These are phyloP conservation scores for Leccinum rimulosum DNA, from an alignment of 768 basidiomycete species.

Conservation along the genomic window DNA sequence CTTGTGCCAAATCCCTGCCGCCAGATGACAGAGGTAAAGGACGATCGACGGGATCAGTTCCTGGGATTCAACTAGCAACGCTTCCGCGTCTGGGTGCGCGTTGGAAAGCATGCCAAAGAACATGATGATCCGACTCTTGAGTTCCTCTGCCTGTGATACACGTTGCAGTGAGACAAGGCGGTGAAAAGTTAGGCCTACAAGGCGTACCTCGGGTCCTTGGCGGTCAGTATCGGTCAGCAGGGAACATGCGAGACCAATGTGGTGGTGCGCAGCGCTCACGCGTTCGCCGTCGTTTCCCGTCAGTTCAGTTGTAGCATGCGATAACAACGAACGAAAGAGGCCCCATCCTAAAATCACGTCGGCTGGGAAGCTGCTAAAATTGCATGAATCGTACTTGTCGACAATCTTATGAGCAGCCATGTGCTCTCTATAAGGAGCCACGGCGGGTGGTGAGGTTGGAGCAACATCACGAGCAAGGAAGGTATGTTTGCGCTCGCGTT, in stretches of 20 bases:
- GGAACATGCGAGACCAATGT: constrained; percentile 50
- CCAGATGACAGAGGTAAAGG: constrained; percentile 49
- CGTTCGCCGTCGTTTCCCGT: constrained; percentile 16
- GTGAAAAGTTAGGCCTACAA: background rate
- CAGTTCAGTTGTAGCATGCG: constrained; percentile 29
- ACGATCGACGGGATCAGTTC: constrained; percentile 66
- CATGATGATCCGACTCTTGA: constrained; percentile 38
- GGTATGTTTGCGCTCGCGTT: constrained; percentile 37
- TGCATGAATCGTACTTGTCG: constrained; percentile 36
- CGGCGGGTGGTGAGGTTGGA: constrained; percentile 49
- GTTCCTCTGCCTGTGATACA: constrained; percentile 32
- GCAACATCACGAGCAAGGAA: constrained; percentile 44
- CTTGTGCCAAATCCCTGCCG: constrained; percentile 66
- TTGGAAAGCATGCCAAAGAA: constrained; percentile 41
- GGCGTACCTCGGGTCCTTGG: constrained; percentile 41
- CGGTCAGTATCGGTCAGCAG: constrained; percentile 44
- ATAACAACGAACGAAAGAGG: constrained; percentile 44
- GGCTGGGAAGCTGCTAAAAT: constrained; percentile 3
- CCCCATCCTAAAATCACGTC: constrained; percentile 37
- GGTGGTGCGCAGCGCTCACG: constrained; percentile 32
- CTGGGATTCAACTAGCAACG: constrained; percentile 44
- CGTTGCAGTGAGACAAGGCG: background rate
- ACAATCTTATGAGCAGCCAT: constrained; percentile 52
- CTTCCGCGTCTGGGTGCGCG: constrained; percentile 38
- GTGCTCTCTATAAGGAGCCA: constrained; percentile 49